Base-by-base conservation (phyloP, 2,329 filamentous ascomycete genomes). In the Scolecobasidium constrictum region DNA sequence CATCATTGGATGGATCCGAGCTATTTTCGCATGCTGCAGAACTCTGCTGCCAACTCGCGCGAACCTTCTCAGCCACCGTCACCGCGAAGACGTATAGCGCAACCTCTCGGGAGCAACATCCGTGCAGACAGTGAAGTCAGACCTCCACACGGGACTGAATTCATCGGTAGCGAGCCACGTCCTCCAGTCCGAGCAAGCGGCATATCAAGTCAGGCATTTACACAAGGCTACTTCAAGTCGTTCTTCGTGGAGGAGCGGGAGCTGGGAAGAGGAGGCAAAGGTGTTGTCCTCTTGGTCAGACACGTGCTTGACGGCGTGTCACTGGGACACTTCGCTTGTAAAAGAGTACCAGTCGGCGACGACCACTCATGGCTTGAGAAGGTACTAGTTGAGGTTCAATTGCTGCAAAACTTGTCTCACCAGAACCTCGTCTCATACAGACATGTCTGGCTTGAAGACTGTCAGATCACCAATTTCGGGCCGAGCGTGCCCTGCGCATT, bases 331-430 rank as follows among this genome's bases (percentile, higher is more conserved):
- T 98, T 94, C 61, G 92, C 92, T 11, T 98, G 92, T 69, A 98
- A 98, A 63, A 78, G 93, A 36, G 88, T 98, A 0, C 93, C 92
- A 0, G 92, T 98, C 1, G 67, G 92, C 12, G 83, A 98, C 55
- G 86, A 96, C 53, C 90, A 95, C 55, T 78, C 81, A 47, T 95
- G 92, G 93, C 69, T 98, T 12, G 86, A 94, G 61, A 96, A 95
- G 63, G 81, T 96, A 2, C 69, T 98, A 40, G 75, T 92, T 36
- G 92, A 98, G 61, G 93, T 98, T 2, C 87, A 94, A 62, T 70
- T 96, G 18, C 73, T 98, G 18, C 87, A 94, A 53, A 84, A 86
- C 53, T 75, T 98, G 3, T 92, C 86, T 0, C 92, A 98, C 56
- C 85, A 88, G 45, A 98, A 98, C 49, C 71, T 98, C 6, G 92